Percentiles rank a stretch among this genome's conserved stretches.
Conservation (phyloP, 495 filamentous ascomycete genomes). For the Podospora bellae-mahoneyi region DNA sequence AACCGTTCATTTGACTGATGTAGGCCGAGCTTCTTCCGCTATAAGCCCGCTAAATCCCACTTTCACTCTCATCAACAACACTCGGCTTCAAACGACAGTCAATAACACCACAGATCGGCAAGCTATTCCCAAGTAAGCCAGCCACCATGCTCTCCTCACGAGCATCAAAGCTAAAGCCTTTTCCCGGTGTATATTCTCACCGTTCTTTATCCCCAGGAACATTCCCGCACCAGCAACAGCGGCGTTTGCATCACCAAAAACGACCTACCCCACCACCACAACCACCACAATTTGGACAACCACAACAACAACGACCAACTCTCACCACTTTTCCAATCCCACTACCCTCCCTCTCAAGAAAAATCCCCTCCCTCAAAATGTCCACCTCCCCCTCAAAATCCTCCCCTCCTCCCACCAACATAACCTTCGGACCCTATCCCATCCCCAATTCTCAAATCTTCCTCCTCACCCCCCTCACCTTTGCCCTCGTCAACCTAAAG, state of each 20-base stretch:
- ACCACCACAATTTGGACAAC: neutral
- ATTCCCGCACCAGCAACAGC: neutral
- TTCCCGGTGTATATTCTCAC: neutral
- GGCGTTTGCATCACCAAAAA: neutral
- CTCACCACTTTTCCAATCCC: neutral
- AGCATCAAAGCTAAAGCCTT: neutral
- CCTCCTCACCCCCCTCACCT: conserved; percentile 71
- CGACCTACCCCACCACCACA: neutral
- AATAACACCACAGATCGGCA: neutral
- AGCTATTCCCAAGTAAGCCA: neutral
- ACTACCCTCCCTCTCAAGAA: neutral
- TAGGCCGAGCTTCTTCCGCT: neutral
- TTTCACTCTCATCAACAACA: neutral
- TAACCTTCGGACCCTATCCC: conserved; percentile 58
- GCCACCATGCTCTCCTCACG: neutral
- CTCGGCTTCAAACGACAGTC: neutral
- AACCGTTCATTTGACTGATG: neutral
- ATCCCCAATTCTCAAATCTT: conserved; percentile 68
- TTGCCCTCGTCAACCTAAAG: conserved; percentile 90
- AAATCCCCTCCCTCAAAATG: conserved; percentile 5
- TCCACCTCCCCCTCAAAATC: conserved; percentile 10
- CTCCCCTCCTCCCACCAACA: conserved; percentile 5
- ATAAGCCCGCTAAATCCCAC: neutral
- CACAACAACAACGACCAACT: neutral
- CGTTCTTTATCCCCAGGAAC: neutral